Evolutionary conservation across 805 yeast genomes (phyloP).

Genomic region (Wickerhamomyces chambardii): DNA sequence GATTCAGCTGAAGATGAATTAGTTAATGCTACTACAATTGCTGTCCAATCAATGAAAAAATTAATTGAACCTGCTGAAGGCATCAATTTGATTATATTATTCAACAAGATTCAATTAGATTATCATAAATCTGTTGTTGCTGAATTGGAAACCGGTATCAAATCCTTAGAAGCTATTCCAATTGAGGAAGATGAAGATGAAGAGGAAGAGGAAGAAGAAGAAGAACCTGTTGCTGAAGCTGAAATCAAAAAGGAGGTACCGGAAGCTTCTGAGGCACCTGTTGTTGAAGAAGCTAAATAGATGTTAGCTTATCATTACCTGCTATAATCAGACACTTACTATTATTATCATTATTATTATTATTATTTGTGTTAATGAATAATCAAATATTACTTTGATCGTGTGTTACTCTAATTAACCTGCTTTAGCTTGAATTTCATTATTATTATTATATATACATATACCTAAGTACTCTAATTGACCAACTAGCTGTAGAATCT

Average conservation of each 20-base stretch:
- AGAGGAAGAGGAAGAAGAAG: slow-evolving; percentile 16
- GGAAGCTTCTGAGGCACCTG: neutral
- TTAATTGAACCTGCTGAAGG: slow-evolving; percentile 61
- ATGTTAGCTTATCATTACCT: no score
- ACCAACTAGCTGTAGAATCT: no score
- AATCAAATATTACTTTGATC: no score
- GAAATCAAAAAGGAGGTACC: slow-evolving; percentile 4
- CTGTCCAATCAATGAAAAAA: slow-evolving; percentile 73
- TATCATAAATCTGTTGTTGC: slow-evolving; percentile 45
- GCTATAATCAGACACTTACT: no score
- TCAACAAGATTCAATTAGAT: slow-evolving; percentile 61
- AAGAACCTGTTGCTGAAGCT: slow-evolving; percentile 1
- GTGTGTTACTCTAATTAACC: no score
- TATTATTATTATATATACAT: no score
- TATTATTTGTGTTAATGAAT: no score
- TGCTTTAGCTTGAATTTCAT: no score
- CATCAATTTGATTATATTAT: slow-evolving; percentile 53
- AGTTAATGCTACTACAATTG: slow-evolving; percentile 68
- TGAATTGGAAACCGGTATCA: slow-evolving; percentile 36
- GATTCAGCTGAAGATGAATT: slow-evolving; percentile 69
- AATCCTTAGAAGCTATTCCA: slow-evolving; percentile 33
- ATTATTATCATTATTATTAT: no score
- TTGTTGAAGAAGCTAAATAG: slow-evolving; percentile 9
- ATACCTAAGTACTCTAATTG: no score
- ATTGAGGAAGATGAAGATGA: slow-evolving; percentile 33